Conservation (phyloP, 495 filamentous ascomycete species). For the Penicillium roqueforti region DNA sequence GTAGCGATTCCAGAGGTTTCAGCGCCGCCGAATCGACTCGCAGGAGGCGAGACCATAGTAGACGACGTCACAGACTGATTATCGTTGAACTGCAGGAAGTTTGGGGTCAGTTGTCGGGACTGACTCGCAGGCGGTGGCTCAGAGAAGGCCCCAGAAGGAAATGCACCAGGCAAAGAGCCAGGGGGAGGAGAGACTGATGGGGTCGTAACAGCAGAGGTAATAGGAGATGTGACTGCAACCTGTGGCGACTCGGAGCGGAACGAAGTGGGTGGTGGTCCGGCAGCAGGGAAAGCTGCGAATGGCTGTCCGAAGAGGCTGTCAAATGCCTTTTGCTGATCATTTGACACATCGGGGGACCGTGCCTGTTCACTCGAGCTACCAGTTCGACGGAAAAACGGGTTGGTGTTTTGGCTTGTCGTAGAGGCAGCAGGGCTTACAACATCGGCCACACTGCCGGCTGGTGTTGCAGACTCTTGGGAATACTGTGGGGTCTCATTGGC, state of each 20-base stretch:
- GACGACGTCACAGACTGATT: slow-evolving; percentile 70
- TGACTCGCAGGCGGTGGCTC: slow-evolving; percentile 60
- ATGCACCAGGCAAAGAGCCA: slow-evolving; percentile 28
- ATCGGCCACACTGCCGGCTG: slow-evolving; percentile 40
- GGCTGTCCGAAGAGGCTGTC: slow-evolving; percentile 87
- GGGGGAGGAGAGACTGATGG: slow-evolving; percentile 62
- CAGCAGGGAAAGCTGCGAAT: slow-evolving; percentile 48
- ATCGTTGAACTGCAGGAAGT: slow-evolving; percentile 61
- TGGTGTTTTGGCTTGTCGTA: slow-evolving; percentile 71
- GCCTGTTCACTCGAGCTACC: slow-evolving; percentile 59
- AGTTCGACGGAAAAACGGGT: slow-evolving; percentile 82
- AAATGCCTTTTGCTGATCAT: slow-evolving; percentile 64
- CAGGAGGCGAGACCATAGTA: slow-evolving; percentile 75
- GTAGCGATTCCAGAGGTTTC: slow-evolving; percentile 56
- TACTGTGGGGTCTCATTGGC: slow-evolving; percentile 49
- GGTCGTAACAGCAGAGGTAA: slow-evolving; percentile 47
- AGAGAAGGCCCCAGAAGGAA: slow-evolving; percentile 26
- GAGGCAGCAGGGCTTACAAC: slow-evolving; percentile 65
- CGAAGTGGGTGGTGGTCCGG: slow-evolving; percentile 54
- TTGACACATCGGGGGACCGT: slow-evolving; percentile 39
- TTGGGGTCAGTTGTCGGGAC: slow-evolving; percentile 68
- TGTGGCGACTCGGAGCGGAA: slow-evolving; percentile 59
- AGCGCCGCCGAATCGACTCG: slow-evolving; percentile 58
- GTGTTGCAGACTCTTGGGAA: slow-evolving; percentile 37
- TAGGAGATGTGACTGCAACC: slow-evolving; percentile 33